Conservation (phyloP, 257 asterid species). For the Lantana camara region DNA sequence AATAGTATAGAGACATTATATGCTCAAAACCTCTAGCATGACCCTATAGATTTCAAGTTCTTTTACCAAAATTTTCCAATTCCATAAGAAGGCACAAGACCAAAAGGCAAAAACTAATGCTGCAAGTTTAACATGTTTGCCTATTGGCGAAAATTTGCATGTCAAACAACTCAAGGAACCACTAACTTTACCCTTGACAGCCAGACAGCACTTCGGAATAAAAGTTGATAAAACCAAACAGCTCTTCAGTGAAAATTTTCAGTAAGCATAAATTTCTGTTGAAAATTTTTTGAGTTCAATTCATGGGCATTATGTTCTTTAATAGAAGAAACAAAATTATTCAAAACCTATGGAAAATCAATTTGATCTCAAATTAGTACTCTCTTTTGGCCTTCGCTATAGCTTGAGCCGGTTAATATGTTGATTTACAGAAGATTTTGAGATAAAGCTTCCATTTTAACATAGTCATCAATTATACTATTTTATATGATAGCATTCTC, state of each 20-base stretch:
- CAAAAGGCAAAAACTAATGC: not conserved
- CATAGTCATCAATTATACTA: not conserved
- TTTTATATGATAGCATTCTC: not conserved
- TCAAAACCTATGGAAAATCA: not conserved
- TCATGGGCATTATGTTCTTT: too few relatives aligned
- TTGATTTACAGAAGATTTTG: conserved; percentile 15
- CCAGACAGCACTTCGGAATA: too few relatives aligned
- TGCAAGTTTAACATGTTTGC: not conserved
- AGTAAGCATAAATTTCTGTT: too few relatives aligned
- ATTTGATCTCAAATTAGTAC: not conserved
- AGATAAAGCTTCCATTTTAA: too few relatives aligned
- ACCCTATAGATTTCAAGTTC: not conserved
- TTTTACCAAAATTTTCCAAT: not conserved
- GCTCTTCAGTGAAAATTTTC: too few relatives aligned
- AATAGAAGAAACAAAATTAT: conserved; percentile 11
- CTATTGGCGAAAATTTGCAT: too few relatives aligned
- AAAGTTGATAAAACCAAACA: too few relatives aligned
- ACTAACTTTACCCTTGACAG: too few relatives aligned
- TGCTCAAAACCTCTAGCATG: not conserved
- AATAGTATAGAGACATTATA: not conserved
- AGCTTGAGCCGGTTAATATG: conserved; percentile 13
- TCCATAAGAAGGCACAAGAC: not conserved
- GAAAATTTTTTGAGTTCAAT: too few relatives aligned
- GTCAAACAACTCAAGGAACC: too few relatives aligned
- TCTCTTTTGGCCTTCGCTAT: not conserved